Conservation (phyloP, 164 flowering plant species). For the Chimonanthus praecox region DNA sequence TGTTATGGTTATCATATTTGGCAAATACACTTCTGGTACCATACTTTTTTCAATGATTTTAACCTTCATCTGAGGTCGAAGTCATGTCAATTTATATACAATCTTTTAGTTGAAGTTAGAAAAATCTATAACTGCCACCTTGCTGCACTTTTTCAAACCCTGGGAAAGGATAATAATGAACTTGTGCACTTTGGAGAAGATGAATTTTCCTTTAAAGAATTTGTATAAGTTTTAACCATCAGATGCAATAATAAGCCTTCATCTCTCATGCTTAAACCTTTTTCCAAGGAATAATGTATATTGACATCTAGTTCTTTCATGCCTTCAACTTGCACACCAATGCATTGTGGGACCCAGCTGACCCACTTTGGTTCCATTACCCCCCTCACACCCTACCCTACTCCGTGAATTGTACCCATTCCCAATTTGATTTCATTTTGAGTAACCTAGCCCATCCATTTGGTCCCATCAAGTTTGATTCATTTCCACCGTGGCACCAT, state of each 20-base stretch:
- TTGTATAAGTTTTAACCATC: not conserved
- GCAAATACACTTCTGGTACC: not conserved
- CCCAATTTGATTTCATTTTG: not conserved
- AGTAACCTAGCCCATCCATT: not conserved
- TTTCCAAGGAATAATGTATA: not conserved
- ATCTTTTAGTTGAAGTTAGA: not conserved
- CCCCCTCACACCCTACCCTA: not conserved
- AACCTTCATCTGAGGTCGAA: not conserved
- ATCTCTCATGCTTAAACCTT: not conserved
- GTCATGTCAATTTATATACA: not conserved
- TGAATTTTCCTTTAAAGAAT: not conserved
- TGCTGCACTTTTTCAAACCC: not conserved
- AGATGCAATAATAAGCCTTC: not conserved
- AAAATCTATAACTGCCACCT: too few relatives aligned
- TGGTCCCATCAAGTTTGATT: not conserved
- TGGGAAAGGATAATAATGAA: not conserved
- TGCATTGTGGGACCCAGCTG: too few relatives aligned
- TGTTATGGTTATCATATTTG: not conserved
- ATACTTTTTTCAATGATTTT: too few relatives aligned
- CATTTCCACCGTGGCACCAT: not conserved
- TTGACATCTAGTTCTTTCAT: not conserved
- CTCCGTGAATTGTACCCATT: too few relatives aligned
- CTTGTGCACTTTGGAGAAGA: not conserved
- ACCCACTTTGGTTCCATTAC: not conserved
- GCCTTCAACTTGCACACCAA: not conserved